Base-by-base conservation (phyloP, 2,329 filamentous ascomycete genomes). In the Trichophyton verrucosum region DNA sequence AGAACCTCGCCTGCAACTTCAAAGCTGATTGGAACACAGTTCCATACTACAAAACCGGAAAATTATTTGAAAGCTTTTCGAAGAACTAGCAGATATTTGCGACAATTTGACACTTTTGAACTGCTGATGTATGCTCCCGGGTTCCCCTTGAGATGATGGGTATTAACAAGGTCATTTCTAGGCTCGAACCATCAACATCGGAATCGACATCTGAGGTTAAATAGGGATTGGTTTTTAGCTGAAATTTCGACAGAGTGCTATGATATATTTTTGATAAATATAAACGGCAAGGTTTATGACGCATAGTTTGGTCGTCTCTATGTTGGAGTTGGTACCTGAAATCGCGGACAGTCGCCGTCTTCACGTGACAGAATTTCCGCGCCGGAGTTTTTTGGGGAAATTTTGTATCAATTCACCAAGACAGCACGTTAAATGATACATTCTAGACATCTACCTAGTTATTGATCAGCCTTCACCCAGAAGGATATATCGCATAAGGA, bases 31-130 rank as follows among this genome's bases (percentile, higher is more conserved):
- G 82, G 77, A 30, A 74, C 67, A 2, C 74, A 71, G 13, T 64
- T 70, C 6, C 64, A 66, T 22, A 68, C 73, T 68, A 68, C 74
- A 42, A 74, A 76, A 11, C 79, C 83, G 0, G 77, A 78, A 44
- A 73, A 78, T 33, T 74, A 87, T 15, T 75, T 96, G 13, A 85
- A 85, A 69, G 80, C 83, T 2, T 96, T 96, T 75, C 84, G 91
- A 20, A 80, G 90, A 58, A 86, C 84, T 0, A 76, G 78, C 17
- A 79, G 78, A 59, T 89, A 91, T 67, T 75, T 96, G 46, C 78
- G 78, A 63, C 86, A 81, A 64, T 88, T 88, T 68, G 80, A 81
- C 61, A 84, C 88, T 64, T 96, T 95, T 72, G 92, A 97, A 73
- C 74, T 90, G 58, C 76, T 95, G 36, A 85, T 81, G 87, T 89